phyloP scores from a whole-genome alignment of 768 basidiomycete genomes.

The Erythrobasidium yunnanense region DNA sequence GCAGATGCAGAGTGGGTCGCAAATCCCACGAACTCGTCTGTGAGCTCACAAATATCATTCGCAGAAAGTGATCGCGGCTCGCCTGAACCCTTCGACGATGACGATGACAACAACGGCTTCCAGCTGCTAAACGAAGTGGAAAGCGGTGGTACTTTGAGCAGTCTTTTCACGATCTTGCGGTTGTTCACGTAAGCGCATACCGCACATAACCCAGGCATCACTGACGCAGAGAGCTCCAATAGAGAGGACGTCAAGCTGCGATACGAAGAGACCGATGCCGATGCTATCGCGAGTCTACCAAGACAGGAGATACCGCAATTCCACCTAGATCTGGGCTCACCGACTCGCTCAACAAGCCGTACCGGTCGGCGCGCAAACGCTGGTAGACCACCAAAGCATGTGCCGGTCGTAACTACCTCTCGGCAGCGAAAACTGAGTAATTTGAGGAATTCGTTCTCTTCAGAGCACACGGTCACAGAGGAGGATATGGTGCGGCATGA shows the following conservation, averaged over 20 bases:
- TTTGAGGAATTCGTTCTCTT: constrained; percentile 16
- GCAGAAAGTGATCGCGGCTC: too few species aligned
- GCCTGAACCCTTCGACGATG: constrained; percentile 55
- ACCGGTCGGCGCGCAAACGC: background rate
- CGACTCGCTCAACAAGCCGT: background rate
- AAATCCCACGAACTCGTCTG: too few species aligned
- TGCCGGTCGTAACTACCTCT: too few species aligned
- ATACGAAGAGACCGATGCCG: constrained; percentile 57
- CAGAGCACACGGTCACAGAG: constrained; percentile 9
- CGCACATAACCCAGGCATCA: constrained; percentile 53
- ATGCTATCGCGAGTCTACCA: constrained; percentile 2
- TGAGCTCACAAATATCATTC: too few species aligned
- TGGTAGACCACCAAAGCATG: too few species aligned
- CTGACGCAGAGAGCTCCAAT: background rate
- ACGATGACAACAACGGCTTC: constrained; percentile 86
- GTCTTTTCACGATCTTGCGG: constrained; percentile 89
- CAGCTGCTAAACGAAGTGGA: constrained; percentile 93
- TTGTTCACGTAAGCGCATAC: constrained; percentile 71
- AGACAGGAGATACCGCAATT: constrained; percentile 24
- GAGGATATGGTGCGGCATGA: background rate
- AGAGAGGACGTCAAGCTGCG: constrained; percentile 47
- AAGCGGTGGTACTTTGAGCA: constrained; percentile 86
- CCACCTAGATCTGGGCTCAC: constrained; percentile 22
- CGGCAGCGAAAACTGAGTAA: background rate
- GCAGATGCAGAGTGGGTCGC: constrained; percentile 43